These are phyloP conservation scores for Cyclostephanos invisitatus DNA, from an alignment of 108 stramenopile species.

Conservation along the genomic window DNA sequence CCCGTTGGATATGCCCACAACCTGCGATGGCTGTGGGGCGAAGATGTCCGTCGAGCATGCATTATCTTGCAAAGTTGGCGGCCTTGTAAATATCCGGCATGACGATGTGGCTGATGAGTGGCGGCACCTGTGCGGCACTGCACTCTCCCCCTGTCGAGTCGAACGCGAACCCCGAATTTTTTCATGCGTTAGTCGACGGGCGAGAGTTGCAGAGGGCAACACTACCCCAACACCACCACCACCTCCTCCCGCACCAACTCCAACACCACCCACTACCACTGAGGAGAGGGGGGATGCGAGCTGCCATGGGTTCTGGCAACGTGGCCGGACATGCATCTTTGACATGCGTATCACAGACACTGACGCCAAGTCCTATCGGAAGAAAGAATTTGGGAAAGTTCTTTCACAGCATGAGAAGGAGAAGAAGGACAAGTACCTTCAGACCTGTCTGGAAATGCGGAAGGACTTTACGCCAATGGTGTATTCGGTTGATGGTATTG, in stretches of 20 bases:
- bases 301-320: slow-evolving; percentile 39
- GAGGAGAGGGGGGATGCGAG: slow-evolving; percentile 37
- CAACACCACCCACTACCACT: background rate
- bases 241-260: background rate
- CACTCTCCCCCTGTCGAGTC: background rate
- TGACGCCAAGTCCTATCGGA: slow-evolving; percentile 25
- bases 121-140: slow-evolving; percentile 13
- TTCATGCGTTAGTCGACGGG: background rate
- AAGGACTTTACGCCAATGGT: slow-evolving; percentile 39
- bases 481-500: slow-evolving; percentile 42
- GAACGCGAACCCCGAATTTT: slow-evolving; percentile 1
- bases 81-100: background rate
- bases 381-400: slow-evolving; percentile 4
- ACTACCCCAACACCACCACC: no score
- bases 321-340: slow-evolving; percentile 29
- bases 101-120: slow-evolving; percentile 14
- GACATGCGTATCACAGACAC: slow-evolving; percentile 47
- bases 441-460: slow-evolving; percentile 16
- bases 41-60: no score
- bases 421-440: slow-evolving; percentile 43
- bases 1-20: no score
- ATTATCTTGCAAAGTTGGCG: background rate
- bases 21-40: no score
- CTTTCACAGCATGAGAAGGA: slow-evolving; percentile 20
- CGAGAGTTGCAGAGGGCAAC: no score